A percentile compares a stretch with the other conserved stretches of the same genome.
These are phyloP conservation scores for Phytopythium delawarense DNA, from an alignment of 352 stramenopile species.

Conservation along the genomic window DNA sequence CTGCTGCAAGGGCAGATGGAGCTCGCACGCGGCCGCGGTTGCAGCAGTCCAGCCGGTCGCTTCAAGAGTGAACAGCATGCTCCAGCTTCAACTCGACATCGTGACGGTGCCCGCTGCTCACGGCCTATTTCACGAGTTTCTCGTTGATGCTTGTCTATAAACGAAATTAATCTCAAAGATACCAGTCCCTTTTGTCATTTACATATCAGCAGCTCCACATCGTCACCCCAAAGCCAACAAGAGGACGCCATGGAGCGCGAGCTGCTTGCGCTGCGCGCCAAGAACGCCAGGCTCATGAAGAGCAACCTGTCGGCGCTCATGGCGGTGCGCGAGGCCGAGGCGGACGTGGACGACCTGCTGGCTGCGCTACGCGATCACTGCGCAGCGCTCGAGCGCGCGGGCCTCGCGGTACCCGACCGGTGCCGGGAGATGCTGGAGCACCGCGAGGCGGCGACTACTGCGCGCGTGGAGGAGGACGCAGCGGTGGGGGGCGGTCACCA, in stretches of 20 bases:
- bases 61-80: too few relatives aligned
- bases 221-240: not conserved
- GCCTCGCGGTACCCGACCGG: constrained; percentile 21
- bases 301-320: constrained; percentile 49
- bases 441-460: not conserved
- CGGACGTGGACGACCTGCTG: constrained; percentile 29
- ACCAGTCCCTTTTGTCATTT: not conserved
- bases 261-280: constrained; percentile 24
- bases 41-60: too few relatives aligned
- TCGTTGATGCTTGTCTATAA: too few relatives aligned
- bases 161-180: too few relatives aligned
- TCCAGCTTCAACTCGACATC: too few relatives aligned
- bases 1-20: too few relatives aligned
- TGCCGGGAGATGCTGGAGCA: constrained; percentile 26
- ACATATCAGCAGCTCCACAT: not conserved
- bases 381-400: constrained; percentile 18
- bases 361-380: constrained; percentile 22
- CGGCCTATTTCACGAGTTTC: too few relatives aligned
- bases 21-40: too few relatives aligned
- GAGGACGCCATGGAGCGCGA: constrained; percentile 12
- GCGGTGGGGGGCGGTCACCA: not conserved
- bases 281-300: constrained; percentile 55
- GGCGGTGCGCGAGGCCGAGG: constrained; percentile 42
- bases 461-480: not conserved
- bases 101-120: too few relatives aligned